These are phyloP conservation scores for Pyrenula aspistea DNA, from an alignment of 495 filamentous ascomycete genomes.

Conservation along the genomic window DNA sequence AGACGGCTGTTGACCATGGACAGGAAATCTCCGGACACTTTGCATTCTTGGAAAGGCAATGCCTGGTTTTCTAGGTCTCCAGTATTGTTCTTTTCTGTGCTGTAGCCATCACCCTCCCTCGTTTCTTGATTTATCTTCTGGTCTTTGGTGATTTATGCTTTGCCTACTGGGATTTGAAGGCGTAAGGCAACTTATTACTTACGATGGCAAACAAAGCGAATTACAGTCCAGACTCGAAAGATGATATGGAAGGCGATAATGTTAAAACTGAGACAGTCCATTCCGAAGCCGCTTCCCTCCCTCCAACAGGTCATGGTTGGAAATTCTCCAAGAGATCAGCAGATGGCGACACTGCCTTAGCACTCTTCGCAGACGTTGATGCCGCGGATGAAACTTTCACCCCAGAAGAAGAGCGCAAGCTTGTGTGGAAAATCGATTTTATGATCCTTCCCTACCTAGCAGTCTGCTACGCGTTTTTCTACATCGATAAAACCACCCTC, in stretches of 20 bases:
- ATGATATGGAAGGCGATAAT: neutral
- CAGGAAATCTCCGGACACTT: neutral
- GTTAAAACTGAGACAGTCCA: neutral
- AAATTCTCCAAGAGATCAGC: slow-evolving; percentile 11
- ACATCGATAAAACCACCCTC: slow-evolving; percentile 47
- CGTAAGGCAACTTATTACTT: too few species aligned
- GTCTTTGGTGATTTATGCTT: neutral
- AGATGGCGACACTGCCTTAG: slow-evolving; percentile 34
- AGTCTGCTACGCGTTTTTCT: slow-evolving; percentile 50
- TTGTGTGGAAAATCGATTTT: slow-evolving; percentile 44
- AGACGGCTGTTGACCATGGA: neutral
- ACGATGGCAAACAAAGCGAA: neutral
- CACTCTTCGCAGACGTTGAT: slow-evolving; percentile 27
- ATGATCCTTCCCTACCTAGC: slow-evolving; percentile 38
- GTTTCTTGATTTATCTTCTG: neutral
- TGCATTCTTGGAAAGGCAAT: neutral
- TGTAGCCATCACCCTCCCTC: neutral
- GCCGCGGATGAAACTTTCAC: slow-evolving; percentile 34
- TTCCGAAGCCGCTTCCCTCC: neutral
- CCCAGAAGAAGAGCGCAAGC: slow-evolving; percentile 30
- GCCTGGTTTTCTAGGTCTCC: neutral
- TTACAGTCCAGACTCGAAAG: neutral
- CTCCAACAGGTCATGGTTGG: slow-evolving; percentile 6
- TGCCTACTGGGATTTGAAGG: too few species aligned
- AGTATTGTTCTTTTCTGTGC: neutral